A percentile compares a stretch with the other conserved stretches of the same genome.
phyloP scores from a whole-genome alignment of 495 filamentous ascomycete species.

The Aspergillus affinis region DNA sequence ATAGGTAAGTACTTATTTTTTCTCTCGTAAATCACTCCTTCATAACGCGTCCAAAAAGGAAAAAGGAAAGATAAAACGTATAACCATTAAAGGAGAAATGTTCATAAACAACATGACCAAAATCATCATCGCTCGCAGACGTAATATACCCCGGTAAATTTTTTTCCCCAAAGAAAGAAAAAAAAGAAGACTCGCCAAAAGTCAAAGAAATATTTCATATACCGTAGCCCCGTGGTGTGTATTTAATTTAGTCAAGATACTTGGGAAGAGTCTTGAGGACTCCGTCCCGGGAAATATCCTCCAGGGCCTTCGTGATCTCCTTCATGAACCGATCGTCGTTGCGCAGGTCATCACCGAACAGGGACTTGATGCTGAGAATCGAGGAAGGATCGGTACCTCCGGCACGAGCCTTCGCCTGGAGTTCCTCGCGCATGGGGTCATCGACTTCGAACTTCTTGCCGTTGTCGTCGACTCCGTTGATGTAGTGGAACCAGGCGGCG shows the following conservation, averaged over 20 bases:
- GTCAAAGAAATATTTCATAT: slow-evolving; percentile 1
- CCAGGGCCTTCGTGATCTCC: slow-evolving; percentile 39
- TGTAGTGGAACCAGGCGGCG: slow-evolving; percentile 47
- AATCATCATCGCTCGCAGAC: slow-evolving; percentile 24
- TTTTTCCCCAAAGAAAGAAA: too few species aligned
- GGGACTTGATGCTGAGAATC: slow-evolving; percentile 41
- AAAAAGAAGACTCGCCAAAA: slow-evolving; percentile 12
- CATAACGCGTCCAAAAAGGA: slow-evolving; percentile 18
- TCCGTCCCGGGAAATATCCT: slow-evolving; percentile 42
- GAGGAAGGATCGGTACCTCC: slow-evolving; percentile 36
- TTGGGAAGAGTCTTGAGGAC: slow-evolving; percentile 45
- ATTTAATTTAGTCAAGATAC: slow-evolving; percentile 41
- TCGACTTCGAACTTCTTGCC: slow-evolving; percentile 38
- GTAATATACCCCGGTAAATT: neutral
- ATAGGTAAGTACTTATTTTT: slow-evolving; percentile 6
- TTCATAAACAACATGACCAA: slow-evolving; percentile 11
- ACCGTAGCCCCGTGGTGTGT: too few species aligned
- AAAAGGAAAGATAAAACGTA: slow-evolving; percentile 14
- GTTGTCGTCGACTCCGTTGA: slow-evolving; percentile 44
- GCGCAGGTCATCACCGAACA: slow-evolving; percentile 49
- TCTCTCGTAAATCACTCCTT: slow-evolving; percentile 17
- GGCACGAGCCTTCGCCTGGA: slow-evolving; percentile 39
- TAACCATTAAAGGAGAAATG: slow-evolving; percentile 9
- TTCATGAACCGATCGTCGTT: slow-evolving; percentile 39
- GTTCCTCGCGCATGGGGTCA: slow-evolving; percentile 46